Evolutionary conservation across 75 land plant genomes (phyloP), one percentile per base, ranked within the genome.

Genomic region (Cunninghamia lanceolata): DNA sequence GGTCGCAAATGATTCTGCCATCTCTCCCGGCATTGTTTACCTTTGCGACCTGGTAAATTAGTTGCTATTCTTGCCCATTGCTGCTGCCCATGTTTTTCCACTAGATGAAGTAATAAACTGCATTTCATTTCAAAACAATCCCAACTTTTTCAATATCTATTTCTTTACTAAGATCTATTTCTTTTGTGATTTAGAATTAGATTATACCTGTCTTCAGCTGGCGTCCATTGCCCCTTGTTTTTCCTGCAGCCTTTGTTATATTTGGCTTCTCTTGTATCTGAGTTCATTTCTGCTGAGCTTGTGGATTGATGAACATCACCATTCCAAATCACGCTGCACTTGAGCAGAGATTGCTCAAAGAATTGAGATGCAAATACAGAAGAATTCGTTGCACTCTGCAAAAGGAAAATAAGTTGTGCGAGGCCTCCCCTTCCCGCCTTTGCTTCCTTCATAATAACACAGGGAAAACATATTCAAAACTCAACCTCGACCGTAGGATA

Each of bases 91-190:
- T 89, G 82, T 73, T 78, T 56, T 66, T 88, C 86, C 25, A 91
- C 92, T 77, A 92, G 63, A 84, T 89, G 59, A 40, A 40, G 59
- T 86, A 91, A 52, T 42, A 73, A 77, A 21, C 89, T 89, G 85
- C 19, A 11, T 42, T 16, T 38, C 39, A 25, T 25, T 14, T 17
- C 79, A 77, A 35, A 15, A 43, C 15, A 56, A 14, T 15, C 63
- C 15, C 19, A 19, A 9, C 1, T 14, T 43, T 43, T 43, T 43
- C 45, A 43, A 43, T 43, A 43, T 5, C 45, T 7, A 43, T 43
- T 43, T 43, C 45, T 43, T 43, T 43, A 43, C 2, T 43, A 43
- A 43, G 6, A 43, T 43, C 45, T 43, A 43, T 3, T 43, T 15
- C 0, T 15, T 56, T 56, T 15, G 21, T 56, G 2, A 56, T 19